Conservation (phyloP, 2,329 filamentous ascomycete genomes). For the Alternaria consortialis region DNA sequence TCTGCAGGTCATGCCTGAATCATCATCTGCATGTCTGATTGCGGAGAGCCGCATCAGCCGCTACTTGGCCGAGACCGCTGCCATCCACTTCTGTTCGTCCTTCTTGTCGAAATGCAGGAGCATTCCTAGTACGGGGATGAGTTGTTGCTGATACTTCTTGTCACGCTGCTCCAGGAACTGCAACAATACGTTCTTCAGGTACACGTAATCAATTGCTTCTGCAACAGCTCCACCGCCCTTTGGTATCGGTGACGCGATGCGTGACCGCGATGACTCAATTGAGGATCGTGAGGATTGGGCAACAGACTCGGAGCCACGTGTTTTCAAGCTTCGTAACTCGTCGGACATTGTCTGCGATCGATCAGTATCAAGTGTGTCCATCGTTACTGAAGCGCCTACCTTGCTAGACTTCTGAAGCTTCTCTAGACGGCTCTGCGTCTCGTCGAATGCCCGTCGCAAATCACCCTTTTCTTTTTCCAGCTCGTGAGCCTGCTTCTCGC, state of each 20-base stretch:
- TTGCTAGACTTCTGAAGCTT: slow-evolving; percentile 76
- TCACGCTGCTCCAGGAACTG: slow-evolving; percentile 86
- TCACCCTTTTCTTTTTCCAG: slow-evolving; percentile 83
- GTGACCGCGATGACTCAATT: slow-evolving; percentile 62
- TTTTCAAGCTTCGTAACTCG: slow-evolving; percentile 63
- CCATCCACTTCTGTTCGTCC: slow-evolving; percentile 88
- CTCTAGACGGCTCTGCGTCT: slow-evolving; percentile 78
- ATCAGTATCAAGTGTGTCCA: slow-evolving; percentile 25
- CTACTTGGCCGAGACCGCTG: slow-evolving; percentile 68
- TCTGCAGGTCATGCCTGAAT: slow-evolving; percentile 9
- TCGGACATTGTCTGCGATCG: slow-evolving; percentile 61
- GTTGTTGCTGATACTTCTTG: slow-evolving; percentile 75
- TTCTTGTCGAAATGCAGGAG: slow-evolving; percentile 78
- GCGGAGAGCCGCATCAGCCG: slow-evolving; percentile 23
- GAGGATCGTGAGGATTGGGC: slow-evolving; percentile 66
- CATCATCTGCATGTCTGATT: slow-evolving; percentile 16
- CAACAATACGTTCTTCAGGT: slow-evolving; percentile 81
- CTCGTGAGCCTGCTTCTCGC: slow-evolving; percentile 84
- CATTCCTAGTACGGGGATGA: slow-evolving; percentile 80
- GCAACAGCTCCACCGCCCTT: slow-evolving; percentile 47
- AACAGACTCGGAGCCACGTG: slow-evolving; percentile 53
- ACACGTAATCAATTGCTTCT: slow-evolving; percentile 66
- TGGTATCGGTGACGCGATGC: slow-evolving; percentile 58
- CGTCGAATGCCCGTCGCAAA: slow-evolving; percentile 77
- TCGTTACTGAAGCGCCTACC: slow-evolving; percentile 35